A percentile compares a stretch with the other conserved stretches of the same genome.
Conservation (phyloP, 768 basidiomycete genomes). For the Cubamyces sp. region DNA sequence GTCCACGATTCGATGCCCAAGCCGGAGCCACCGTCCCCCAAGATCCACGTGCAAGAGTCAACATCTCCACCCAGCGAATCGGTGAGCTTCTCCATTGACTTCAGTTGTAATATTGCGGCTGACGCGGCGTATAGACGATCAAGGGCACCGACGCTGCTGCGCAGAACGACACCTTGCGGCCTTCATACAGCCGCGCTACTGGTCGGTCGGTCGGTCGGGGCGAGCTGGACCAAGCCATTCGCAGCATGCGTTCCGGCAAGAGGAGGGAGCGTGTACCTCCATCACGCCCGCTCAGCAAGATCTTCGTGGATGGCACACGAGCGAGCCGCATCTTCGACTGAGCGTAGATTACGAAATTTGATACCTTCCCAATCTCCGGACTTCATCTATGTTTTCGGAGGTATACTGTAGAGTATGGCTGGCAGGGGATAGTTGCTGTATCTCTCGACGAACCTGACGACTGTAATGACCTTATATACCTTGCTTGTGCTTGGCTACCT, state of each 20-base stretch:
- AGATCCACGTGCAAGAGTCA: constrained; percentile 25
- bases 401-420: constrained; percentile 8
- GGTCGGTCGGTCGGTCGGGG: constrained; percentile 71
- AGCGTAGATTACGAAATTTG: neutral
- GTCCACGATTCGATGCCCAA: constrained; percentile 56
- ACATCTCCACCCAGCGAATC: constrained; percentile 26
- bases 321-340: constrained; percentile 36
- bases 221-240: constrained; percentile 82
- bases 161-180: constrained; percentile 36
- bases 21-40: constrained; percentile 26
- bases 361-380: neutral
- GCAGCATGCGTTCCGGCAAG: constrained; percentile 73
- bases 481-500: neutral
- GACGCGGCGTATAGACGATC: constrained; percentile 43
- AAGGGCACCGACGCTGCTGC: constrained; percentile 36
- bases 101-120: neutral
- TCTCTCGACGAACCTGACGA: constrained; percentile 21
- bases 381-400: neutral
- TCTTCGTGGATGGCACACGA: constrained; percentile 70
- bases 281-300: constrained; percentile 68
- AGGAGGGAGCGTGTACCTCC: constrained; percentile 50
- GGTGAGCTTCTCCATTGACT: constrained; percentile 2
- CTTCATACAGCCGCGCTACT: constrained; percentile 47
- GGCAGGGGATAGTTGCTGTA: constrained; percentile 9
- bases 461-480: constrained; percentile 22